Conservation (phyloP, 768 basidiomycete species). For the Suillus variegatus region DNA sequence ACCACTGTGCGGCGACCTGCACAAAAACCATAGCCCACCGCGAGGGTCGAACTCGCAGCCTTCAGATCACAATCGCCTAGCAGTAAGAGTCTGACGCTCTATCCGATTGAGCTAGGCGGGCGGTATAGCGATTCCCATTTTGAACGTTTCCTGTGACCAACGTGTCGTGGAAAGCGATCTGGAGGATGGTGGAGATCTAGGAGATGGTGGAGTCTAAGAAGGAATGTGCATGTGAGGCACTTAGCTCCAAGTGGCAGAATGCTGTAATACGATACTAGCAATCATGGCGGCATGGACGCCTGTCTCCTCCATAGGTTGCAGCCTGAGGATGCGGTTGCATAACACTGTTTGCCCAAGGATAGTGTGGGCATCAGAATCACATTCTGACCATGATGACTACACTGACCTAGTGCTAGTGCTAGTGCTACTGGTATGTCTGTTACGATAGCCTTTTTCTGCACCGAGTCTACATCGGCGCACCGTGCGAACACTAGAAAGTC, state of each 20-base stretch:
- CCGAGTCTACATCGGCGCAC: neutral
- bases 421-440: neutral
- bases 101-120: conserved; percentile 56
- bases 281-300: neutral
- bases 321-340: neutral
- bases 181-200: neutral
- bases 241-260: neutral
- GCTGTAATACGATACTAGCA: neutral
- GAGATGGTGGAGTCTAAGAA: neutral
- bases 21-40: conserved; percentile 29
- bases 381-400: neutral
- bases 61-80: conserved; percentile 52
- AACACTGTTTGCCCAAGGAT: neutral
- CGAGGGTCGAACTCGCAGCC: conserved; percentile 87
- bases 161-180: neutral
- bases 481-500: too few relatives aligned
- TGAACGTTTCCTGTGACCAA: neutral
- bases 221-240: too few relatives aligned
- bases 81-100: conserved; percentile 54
- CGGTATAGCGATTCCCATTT: conserved; percentile 11
- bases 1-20: neutral
- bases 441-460: neutral
- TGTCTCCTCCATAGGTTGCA: neutral
- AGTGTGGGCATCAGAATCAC: neutral
- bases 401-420: neutral